Conservation (phyloP, 805 yeast genomes). For the Barnettozyma salicaria region DNA sequence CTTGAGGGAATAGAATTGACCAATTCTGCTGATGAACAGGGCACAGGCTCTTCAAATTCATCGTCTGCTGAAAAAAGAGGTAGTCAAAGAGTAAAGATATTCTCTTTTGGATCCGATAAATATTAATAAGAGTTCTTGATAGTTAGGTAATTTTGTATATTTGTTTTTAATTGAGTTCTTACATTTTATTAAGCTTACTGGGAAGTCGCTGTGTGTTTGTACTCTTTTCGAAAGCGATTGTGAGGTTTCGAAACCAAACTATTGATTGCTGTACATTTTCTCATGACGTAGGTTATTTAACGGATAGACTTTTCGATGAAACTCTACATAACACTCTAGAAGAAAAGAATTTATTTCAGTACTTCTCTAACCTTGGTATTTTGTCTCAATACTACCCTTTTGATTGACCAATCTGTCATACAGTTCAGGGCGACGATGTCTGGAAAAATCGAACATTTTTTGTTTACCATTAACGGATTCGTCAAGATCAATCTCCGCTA, state of each 20-base stretch:
- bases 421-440: conserved; percentile 34
- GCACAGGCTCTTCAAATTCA: conserved; percentile 1
- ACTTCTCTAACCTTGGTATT: conserved; percentile 5
- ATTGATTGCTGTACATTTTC: too few species aligned
- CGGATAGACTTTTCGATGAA: too few species aligned
- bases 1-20: conserved; percentile 13
- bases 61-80: neutral
- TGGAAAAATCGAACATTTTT: conserved; percentile 33
- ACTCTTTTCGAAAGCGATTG: too few species aligned
- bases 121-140: neutral
- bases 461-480: conserved; percentile 31
- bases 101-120: too few species aligned
- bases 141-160: too few species aligned
- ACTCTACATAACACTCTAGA: too few species aligned
- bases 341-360: neutral
- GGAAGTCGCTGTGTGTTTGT: too few species aligned
- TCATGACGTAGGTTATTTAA: too few species aligned
- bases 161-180: too few species aligned
- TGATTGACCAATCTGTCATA: conserved; percentile 26
- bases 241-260: too few species aligned
- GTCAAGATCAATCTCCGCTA: conserved; percentile 32
- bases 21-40: conserved; percentile 9
- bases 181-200: too few species aligned
- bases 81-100: neutral
- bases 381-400: conserved; percentile 26